Evolutionary conservation across 2,329 filamentous ascomycete genomes (phyloP).

Genomic region (Venturiaceae sp.): DNA sequence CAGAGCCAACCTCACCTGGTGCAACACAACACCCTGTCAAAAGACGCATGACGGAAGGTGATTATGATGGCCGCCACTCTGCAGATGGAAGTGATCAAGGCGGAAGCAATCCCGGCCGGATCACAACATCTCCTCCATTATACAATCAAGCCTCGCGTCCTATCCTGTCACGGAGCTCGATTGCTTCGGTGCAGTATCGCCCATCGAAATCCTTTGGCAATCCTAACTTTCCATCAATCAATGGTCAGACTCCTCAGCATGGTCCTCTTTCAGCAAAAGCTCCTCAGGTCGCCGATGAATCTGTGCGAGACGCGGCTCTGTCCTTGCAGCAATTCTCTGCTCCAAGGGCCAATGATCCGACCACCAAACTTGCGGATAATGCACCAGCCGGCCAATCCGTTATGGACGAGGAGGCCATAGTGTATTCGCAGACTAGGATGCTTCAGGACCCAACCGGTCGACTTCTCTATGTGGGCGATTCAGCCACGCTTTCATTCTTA

Average conservation of each 20-base stretch:
- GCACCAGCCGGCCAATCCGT: neutral
- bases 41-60: conserved; percentile 13
- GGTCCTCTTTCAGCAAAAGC: neutral
- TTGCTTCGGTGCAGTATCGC: neutral
- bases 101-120: neutral
- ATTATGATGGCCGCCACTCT: conserved; percentile 12
- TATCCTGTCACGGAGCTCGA: neutral
- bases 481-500: conserved; percentile 51
- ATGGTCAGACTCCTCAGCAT: neutral
- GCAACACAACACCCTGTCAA: conserved; percentile 27
- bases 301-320: conserved; percentile 9
- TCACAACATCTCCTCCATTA: neutral
- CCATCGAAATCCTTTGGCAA: neutral
- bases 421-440: conserved; percentile 47
- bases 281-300: neutral
- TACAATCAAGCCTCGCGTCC: neutral
- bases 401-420: conserved; percentile 34
- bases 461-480: conserved; percentile 53
- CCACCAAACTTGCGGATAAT: neutral
- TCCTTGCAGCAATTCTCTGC: conserved; percentile 14
- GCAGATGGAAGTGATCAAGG: no score
- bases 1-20: conserved; percentile 19
- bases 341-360: neutral
- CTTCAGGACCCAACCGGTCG: conserved; percentile 49
- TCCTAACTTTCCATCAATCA: neutral